These are phyloP conservation scores for Aspergillus heteromorphus DNA, from an alignment of 495 filamentous ascomycete genomes.

Conservation along the genomic window DNA sequence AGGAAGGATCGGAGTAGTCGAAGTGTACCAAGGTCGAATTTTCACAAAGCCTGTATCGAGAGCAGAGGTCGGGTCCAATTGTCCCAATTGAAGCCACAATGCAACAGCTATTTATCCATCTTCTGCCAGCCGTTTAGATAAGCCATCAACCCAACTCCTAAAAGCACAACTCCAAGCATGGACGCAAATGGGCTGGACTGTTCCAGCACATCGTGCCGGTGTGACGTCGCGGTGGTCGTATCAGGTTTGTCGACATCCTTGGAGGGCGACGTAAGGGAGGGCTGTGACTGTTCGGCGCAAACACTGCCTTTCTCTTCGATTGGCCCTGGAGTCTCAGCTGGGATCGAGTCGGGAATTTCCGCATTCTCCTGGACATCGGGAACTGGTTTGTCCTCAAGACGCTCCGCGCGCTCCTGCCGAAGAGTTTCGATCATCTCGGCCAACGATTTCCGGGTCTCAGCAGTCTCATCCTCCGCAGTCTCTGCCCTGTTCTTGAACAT, in stretches of 20 bases:
- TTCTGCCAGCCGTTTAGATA: constrained; percentile 87
- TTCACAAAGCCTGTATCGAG: too few species aligned
- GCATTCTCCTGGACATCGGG: constrained; percentile 6
- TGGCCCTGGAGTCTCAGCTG: constrained; percentile 8
- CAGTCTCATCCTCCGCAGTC: constrained; percentile 68
- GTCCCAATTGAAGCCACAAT: neutral
- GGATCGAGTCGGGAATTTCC: neutral
- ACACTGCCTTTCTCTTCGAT: neutral
- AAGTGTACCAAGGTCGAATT: neutral
- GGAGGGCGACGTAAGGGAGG: constrained; percentile 14
- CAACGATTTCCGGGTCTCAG: constrained; percentile 62
- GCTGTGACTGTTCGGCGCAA: constrained; percentile 1
- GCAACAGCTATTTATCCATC: constrained; percentile 48
- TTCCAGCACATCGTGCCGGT: constrained; percentile 42
- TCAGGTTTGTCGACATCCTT: constrained; percentile 36
- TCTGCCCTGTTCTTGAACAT: constrained; percentile 71
- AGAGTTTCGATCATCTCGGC: constrained; percentile 86
- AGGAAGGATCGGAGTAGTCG: constrained; percentile 1
- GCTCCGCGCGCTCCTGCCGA: constrained; percentile 54
- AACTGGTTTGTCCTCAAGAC: neutral
- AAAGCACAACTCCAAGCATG: constrained; percentile 80
- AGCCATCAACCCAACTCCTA: constrained; percentile 90
- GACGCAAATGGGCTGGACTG: constrained; percentile 77
- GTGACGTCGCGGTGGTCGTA: constrained; percentile 35
- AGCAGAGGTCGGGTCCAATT: too few species aligned